phyloP scores from a whole-genome alignment of 2,329 filamentous ascomycete species.

The Trichoderma brevicompactum region DNA sequence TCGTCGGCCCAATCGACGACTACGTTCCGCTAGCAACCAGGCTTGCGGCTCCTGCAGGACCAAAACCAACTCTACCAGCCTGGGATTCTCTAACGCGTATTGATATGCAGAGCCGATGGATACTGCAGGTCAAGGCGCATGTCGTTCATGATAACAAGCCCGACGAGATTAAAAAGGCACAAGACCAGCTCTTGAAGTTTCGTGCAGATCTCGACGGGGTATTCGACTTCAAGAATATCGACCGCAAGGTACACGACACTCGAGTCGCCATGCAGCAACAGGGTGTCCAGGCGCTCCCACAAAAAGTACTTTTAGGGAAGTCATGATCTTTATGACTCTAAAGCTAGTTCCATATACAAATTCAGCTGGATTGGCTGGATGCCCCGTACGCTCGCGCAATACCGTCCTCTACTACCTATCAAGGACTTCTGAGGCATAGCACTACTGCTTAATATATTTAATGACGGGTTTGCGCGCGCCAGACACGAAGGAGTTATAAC shows the following conservation, averaged over 20 bases:
- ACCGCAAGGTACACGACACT: constrained; percentile 59
- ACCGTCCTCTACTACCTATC: background rate
- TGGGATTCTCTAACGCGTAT: constrained; percentile 54
- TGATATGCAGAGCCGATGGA: constrained; percentile 57
- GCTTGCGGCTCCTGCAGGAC: constrained; percentile 30
- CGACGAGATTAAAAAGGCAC: constrained; percentile 59
- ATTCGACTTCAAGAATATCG: constrained; percentile 57
- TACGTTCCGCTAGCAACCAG: constrained; percentile 41
- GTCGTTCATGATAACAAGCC: constrained; percentile 62
- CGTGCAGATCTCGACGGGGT: constrained; percentile 55
- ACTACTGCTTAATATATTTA: background rate
- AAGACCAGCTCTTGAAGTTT: constrained; percentile 54
- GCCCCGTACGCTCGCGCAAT: background rate
- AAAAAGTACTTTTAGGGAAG: constrained; percentile 44
- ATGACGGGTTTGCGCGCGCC: background rate
- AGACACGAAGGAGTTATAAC: background rate
- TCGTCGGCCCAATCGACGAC: constrained; percentile 42
- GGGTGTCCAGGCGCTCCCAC: constrained; percentile 46
- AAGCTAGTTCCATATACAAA: background rate
- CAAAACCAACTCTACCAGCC: constrained; percentile 46
- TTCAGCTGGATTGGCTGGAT: background rate
- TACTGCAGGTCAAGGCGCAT: constrained; percentile 58
- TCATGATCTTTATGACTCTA: constrained; percentile 29
- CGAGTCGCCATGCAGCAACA: constrained; percentile 48
- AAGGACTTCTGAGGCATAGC: background rate